Percentiles rank a stretch among this genome's conserved stretches.
Conservation (phyloP, 148 eudicot species). For the Euryodendron excelsum region DNA sequence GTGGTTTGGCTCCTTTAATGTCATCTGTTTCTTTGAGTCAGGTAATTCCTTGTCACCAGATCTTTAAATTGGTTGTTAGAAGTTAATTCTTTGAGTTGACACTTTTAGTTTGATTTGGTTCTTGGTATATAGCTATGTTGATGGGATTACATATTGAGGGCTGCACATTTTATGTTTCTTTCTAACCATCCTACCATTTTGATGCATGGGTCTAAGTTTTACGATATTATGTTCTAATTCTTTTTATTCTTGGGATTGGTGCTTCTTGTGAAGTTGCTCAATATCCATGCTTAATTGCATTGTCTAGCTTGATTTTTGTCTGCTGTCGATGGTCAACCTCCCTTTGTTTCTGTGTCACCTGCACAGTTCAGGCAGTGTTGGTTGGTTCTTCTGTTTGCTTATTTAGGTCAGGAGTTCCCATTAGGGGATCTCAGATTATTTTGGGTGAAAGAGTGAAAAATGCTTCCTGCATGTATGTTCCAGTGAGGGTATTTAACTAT, state of each 20-base stretch:
- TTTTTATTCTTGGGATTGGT: neutral
- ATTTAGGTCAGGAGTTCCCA: neutral
- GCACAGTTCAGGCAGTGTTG: neutral
- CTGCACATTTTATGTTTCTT: neutral
- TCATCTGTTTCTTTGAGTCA: constrained; percentile 42
- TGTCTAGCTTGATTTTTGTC: neutral
- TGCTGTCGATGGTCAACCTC: neutral
- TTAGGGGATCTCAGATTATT: neutral
- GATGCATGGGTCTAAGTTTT: neutral
- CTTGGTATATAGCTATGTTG: neutral
- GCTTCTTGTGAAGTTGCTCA: neutral
- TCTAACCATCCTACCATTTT: neutral
- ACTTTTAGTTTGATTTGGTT: neutral
- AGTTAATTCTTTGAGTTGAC: neutral
- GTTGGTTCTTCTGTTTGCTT: neutral
- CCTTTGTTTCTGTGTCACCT: neutral
- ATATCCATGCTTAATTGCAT: no score
- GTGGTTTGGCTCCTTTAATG: constrained; percentile 70
- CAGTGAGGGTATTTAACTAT: no score
- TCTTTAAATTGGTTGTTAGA: neutral
- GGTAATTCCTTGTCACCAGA: constrained; percentile 36
- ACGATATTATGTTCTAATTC: neutral
- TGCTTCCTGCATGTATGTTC: no score
- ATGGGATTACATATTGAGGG: neutral
- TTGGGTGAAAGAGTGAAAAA: no score